Evolutionary conservation across 192 early-diverging fungal species (phyloP).

Genomic region (Backusella psychrophila): DNA sequence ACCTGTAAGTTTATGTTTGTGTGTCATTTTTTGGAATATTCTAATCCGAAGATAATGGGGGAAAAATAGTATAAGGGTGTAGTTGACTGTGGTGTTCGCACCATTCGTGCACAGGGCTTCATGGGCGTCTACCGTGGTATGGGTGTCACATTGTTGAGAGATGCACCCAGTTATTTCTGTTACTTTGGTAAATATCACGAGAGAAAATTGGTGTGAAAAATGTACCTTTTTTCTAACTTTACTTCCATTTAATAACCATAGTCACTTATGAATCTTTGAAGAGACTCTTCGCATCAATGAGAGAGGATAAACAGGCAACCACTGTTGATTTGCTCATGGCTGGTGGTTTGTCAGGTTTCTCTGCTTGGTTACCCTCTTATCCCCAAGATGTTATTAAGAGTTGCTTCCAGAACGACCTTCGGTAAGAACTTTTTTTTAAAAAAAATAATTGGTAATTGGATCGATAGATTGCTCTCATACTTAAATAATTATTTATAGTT

Average conservation of each 20-base stretch:
- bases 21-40: neutral
- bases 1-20: slow-evolving; percentile 23
- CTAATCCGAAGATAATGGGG: neutral
- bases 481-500: neutral
- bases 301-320: slow-evolving; percentile 58
- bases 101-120: slow-evolving; percentile 75
- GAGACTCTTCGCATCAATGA: slow-evolving; percentile 53
- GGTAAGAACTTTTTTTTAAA: slow-evolving; percentile 26
- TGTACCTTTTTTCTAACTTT: neutral
- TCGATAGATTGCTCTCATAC: neutral
- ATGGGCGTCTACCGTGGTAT: slow-evolving; percentile 86
- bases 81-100: slow-evolving; percentile 78
- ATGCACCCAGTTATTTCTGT: slow-evolving; percentile 87
- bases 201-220: neutral
- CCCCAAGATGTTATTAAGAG: slow-evolving; percentile 91
- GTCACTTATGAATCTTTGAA: slow-evolving; percentile 86
- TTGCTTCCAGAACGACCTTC: slow-evolving; percentile 64
- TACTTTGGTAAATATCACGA: slow-evolving; percentile 75
- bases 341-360: slow-evolving; percentile 93
- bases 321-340: slow-evolving; percentile 82
- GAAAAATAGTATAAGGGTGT: slow-evolving; percentile 80
- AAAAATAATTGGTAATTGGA: neutral
- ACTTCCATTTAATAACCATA: slow-evolving; percentile 10
- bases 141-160: slow-evolving; percentile 85
- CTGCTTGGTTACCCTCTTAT: slow-evolving; percentile 80